phyloP scores from a whole-genome alignment of 495 filamentous ascomycete species.

The Paragyromitra xinjiangensis region DNA sequence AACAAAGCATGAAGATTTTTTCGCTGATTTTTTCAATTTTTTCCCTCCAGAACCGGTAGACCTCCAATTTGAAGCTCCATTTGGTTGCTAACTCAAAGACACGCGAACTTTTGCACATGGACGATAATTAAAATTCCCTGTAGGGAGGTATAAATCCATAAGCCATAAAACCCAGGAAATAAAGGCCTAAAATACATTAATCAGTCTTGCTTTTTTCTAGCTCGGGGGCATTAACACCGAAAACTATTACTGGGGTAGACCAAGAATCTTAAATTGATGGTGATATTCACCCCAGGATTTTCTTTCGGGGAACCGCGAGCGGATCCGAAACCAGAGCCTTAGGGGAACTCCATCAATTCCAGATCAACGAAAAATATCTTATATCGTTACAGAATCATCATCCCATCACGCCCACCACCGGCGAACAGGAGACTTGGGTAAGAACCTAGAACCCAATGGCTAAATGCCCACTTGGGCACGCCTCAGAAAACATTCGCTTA shows the following conservation, averaged over 20 bases:
- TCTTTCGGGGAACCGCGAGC: slow-evolving; percentile 35
- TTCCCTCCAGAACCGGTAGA: no score
- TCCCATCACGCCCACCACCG: slow-evolving; percentile 9
- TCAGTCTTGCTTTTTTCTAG: neutral
- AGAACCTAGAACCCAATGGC: slow-evolving; percentile 20
- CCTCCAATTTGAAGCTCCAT: no score
- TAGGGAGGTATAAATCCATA: no score
- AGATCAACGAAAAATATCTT: slow-evolving; percentile 24
- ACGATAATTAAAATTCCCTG: no score
- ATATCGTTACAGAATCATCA: slow-evolving; percentile 4
- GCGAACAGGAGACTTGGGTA: neutral
- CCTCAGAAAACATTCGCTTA: slow-evolving; percentile 20
- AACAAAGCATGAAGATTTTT: no score
- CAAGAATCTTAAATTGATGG: neutral
- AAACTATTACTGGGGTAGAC: neutral
- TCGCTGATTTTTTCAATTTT: no score
- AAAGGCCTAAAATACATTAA: no score
- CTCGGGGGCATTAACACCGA: neutral
- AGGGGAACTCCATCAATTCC: slow-evolving; percentile 1
- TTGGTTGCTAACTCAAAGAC: no score
- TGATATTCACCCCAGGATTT: slow-evolving; percentile 14
- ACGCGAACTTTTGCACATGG: no score
- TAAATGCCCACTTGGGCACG: slow-evolving; percentile 28
- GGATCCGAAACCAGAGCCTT: slow-evolving; percentile 20
- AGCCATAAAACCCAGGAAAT: no score